Conservation (phyloP, 2,329 filamentous ascomycete genomes). For the Cladosporium sp. region DNA sequence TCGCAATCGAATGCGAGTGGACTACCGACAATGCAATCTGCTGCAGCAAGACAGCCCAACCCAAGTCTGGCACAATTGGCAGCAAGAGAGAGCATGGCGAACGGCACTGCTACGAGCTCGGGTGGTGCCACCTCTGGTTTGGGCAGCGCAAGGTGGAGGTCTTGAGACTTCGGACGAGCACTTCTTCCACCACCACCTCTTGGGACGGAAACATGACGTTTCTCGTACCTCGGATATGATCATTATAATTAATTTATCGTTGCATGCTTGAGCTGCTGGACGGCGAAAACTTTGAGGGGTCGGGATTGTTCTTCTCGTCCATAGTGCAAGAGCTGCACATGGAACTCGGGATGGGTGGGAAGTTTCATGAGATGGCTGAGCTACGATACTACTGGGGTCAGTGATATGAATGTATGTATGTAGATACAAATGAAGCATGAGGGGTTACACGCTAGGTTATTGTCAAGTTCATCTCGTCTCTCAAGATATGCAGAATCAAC, state of each 20-base stretch:
- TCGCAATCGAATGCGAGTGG: slow-evolving; percentile 10
- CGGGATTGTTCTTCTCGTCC: not conserved
- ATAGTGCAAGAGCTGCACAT: not conserved
- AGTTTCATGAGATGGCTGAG: not conserved
- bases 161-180: not conserved
- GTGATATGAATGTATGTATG: slow-evolving; percentile 19
- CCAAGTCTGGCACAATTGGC: slow-evolving; percentile 30
- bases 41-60: slow-evolving; percentile 13
- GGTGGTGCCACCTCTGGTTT: slow-evolving; percentile 8
- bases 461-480: not conserved
- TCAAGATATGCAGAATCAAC: not conserved
- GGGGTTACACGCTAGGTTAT: not conserved
- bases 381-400: slow-evolving; percentile 1
- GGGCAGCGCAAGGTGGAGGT: slow-evolving; percentile 17
- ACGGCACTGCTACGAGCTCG: slow-evolving; percentile 15
- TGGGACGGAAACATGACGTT: not conserved
- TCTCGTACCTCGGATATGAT: not conserved
- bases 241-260: not conserved
- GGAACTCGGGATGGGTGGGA: not conserved
- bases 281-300: slow-evolving; percentile 1
- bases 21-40: slow-evolving; percentile 13
- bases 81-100: slow-evolving; percentile 32
- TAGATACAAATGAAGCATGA: slow-evolving; percentile 14
- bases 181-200: not conserved
- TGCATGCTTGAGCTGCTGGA: slow-evolving; percentile 17